These are phyloP conservation scores for Monascus purpureus DNA, from an alignment of 495 filamentous ascomycete genomes.

Conservation along the genomic window DNA sequence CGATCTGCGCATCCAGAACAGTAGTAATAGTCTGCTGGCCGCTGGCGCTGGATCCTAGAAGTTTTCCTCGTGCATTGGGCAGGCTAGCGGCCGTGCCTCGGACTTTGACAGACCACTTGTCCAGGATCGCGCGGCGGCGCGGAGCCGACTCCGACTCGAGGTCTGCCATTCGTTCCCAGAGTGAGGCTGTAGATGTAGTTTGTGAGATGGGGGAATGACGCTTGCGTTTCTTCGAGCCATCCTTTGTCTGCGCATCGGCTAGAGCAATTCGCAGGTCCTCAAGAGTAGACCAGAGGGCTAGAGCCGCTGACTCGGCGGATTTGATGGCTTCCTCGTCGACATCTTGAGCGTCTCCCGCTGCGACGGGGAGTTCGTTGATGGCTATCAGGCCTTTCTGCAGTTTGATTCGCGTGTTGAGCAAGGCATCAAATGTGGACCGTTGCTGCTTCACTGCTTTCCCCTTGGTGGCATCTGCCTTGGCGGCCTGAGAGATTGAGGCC, in stretches of 20 bases:
- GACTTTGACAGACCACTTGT: constrained; percentile 39
- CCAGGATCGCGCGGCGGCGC: constrained; percentile 28
- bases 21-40: constrained; percentile 50
- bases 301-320: constrained; percentile 75
- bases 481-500: constrained; percentile 55
- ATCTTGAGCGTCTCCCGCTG: constrained; percentile 19
- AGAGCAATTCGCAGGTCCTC: constrained; percentile 55
- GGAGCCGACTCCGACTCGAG: constrained; percentile 40
- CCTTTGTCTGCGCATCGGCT: constrained; percentile 30
- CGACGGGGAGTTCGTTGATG: constrained; percentile 54
- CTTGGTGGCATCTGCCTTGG: constrained; percentile 67
- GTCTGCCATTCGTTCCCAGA: constrained; percentile 61
- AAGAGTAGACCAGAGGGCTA: constrained; percentile 75
- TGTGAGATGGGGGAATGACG: constrained; percentile 32
- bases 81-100: constrained; percentile 25
- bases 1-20: constrained; percentile 61
- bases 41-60: constrained; percentile 24
- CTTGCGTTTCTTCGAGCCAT: constrained; percentile 46
- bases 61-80: constrained; percentile 27
- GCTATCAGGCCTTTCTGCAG: constrained; percentile 80
- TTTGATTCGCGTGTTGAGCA: constrained; percentile 78
- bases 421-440: constrained; percentile 67
- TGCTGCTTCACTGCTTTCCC: constrained; percentile 75
- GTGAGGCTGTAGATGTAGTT: constrained; percentile 33
- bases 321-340: constrained; percentile 36